A percentile compares a stretch with the other conserved stretches of the same genome.
Conservation (phyloP, 2,329 filamentous ascomycete genomes). For the Fonsecaea pedrosoi region DNA sequence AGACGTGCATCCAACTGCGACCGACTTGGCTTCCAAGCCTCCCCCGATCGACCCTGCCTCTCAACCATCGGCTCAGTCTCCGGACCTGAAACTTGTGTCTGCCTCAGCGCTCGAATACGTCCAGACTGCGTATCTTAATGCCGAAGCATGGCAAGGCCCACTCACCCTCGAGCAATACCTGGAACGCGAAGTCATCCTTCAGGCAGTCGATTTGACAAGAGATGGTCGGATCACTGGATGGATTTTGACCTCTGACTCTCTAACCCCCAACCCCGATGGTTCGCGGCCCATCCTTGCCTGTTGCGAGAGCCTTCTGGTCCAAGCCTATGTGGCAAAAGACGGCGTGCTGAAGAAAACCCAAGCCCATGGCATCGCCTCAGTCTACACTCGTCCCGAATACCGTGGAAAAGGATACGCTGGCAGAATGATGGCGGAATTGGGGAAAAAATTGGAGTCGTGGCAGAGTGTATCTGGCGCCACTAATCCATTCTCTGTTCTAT, state of each 20-base stretch:
- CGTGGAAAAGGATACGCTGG: conserved; percentile 77
- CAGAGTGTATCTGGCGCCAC: conserved; percentile 52
- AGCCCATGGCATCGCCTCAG: conserved; percentile 77
- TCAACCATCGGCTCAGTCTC: conserved; percentile 58
- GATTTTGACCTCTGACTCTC: conserved; percentile 61
- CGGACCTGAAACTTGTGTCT: conserved; percentile 60
- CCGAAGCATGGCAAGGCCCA: conserved; percentile 63
- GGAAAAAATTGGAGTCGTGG: conserved; percentile 59
- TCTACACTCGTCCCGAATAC: conserved; percentile 73
- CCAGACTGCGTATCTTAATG: conserved; percentile 61
- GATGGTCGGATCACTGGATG: conserved; percentile 65
- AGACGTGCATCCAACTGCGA: conserved; percentile 6
- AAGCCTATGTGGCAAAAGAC: conserved; percentile 49
- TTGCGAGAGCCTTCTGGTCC: conserved; percentile 62
- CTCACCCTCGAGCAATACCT: conserved; percentile 63
- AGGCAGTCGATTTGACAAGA: conserved; percentile 58
- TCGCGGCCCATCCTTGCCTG: conserved; percentile 60
- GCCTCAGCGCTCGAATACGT: conserved; percentile 62
- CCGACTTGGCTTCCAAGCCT: conserved; percentile 21
- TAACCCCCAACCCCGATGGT: conserved; percentile 46
- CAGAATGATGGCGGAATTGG: conserved; percentile 74
- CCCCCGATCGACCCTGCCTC: conserved; percentile 43
- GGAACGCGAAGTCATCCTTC: conserved; percentile 62
- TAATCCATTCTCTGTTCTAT: conserved; percentile 76
- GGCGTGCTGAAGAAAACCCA: conserved; percentile 59